Base-by-base conservation (phyloP, 768 basidiomycete species). In the Naematelia encephala region DNA sequence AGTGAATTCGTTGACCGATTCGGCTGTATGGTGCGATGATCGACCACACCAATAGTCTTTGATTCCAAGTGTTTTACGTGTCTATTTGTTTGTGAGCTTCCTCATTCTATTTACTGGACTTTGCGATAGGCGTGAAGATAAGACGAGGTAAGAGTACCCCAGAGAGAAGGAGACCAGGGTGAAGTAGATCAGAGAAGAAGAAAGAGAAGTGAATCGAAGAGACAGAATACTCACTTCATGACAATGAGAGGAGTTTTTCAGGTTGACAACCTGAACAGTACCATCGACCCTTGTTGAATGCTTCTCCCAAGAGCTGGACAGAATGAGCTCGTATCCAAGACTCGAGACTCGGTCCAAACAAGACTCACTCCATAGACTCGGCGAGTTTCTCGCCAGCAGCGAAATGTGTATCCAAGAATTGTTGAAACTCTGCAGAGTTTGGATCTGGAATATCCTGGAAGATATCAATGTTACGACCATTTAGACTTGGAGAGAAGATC, bases 1-100 rank as follows among this genome's bases (percentile, higher is more conserved):
- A 10, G 55, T 26, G 45, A 49, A 14, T 22, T 42, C 49, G 22
- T 22, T 25, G 30, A 62, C n/a, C 3, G 52, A 14, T 34, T 63
- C 53, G 22, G 58, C 22, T 12, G 56, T 54, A 27, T 68, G 69
- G 14, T 26, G 46, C 5, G 69, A 71, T 50, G 39, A 42, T 14
- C 69, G 49, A 12, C 64, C 69, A 29, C 69, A 71, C 69, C 69
- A 71, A 54, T 66, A 68, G 13, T 68, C 69, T 45, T 63, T 60
- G 26, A 71, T 48, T 10, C 59, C 59, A 3, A 71, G 53, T 10
- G 39, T 29, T 28, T 63, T 63, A 10, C 55, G 39, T 11, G 49
- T 59, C 64, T 68, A 29, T 11, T 4, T 4, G 28, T 28, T 21
- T 13, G 47, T 19, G 14, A 4, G 27, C 30, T n/a, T 59, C 29